A percentile compares a stretch with the other conserved stretches of the same genome.
phyloP scores from a whole-genome alignment of 2,329 filamentous ascomycete genomes.

The Xylaria arbuscula region DNA sequence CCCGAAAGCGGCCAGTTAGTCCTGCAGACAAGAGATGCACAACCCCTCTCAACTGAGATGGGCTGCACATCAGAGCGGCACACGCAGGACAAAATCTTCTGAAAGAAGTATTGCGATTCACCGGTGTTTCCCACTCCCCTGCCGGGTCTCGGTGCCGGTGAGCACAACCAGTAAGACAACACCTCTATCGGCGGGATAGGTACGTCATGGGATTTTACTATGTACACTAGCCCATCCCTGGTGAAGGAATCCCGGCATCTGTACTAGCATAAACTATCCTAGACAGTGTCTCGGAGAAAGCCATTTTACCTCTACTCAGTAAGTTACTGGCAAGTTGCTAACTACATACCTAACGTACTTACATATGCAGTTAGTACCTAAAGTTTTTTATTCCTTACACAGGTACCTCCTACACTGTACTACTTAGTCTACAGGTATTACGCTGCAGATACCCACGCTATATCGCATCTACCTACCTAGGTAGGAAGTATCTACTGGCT shows the following conservation, averaged over 20 bases:
- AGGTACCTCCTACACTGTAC: too few species aligned
- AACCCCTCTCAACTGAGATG: neutral
- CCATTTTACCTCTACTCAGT: too few species aligned
- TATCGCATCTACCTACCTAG: neutral
- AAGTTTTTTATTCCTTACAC: too few species aligned
- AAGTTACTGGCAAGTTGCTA: too few species aligned
- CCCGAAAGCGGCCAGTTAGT: neutral
- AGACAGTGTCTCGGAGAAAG: too few species aligned
- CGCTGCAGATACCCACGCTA: neutral
- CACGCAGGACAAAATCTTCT: neutral
- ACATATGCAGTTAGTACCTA: too few species aligned
- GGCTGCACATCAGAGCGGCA: neutral
- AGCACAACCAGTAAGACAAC: constrained; percentile 8
- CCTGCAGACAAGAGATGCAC: neutral
- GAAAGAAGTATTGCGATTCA: neutral
- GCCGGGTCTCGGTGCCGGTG: constrained; percentile 6
- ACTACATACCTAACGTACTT: too few species aligned
- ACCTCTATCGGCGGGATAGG: neutral
- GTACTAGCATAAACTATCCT: neutral
- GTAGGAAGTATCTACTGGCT: neutral
- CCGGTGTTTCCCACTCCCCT: constrained; percentile 7
- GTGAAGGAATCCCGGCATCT: constrained; percentile 8
- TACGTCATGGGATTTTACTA: constrained; percentile 11
- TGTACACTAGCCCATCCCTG: neutral
- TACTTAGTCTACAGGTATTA: neutral